A percentile compares a stretch with the other conserved stretches of the same genome.
Evolutionary conservation across 768 basidiomycete genomes (phyloP).

Genomic region (Sporobolomyces pararoseus): DNA sequence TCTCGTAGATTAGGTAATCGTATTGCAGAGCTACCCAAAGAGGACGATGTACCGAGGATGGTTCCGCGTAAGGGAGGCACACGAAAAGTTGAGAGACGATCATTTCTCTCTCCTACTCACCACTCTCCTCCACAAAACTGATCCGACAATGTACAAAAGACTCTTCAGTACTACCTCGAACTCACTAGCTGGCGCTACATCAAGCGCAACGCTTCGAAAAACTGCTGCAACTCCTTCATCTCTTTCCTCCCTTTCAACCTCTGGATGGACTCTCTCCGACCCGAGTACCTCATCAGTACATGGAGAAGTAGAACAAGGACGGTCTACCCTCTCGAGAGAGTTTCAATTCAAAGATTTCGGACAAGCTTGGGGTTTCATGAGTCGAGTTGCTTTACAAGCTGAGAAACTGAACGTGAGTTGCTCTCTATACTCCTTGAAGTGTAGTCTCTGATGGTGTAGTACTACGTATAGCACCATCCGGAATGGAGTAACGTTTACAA

Average conservation of each 20-base stretch:
- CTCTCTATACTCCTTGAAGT: too few relatives aligned
- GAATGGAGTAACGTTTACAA: conserved; percentile 40
- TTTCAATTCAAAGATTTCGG: conserved; percentile 36
- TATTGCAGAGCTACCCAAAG: too few relatives aligned
- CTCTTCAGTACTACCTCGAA: not conserved
- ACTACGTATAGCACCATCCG: conserved; percentile 40
- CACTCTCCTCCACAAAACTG: not conserved
- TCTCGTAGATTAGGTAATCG: too few relatives aligned
- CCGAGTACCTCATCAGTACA: not conserved
- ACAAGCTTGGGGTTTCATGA: conserved; percentile 40
- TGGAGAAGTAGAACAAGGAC: not conserved
- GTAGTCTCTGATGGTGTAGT: too few relatives aligned
- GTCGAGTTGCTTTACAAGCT: conserved; percentile 30
- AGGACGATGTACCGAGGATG: too few relatives aligned
- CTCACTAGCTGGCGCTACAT: not conserved
- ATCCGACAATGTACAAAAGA: not conserved
- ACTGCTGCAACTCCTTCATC: not conserved
- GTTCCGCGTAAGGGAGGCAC: too few relatives aligned
- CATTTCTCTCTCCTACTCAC: not conserved
- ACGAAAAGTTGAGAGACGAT: not conserved
- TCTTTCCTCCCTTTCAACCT: conserved; percentile 10
- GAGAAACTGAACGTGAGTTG: conserved; percentile 39
- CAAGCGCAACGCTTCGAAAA: conserved; percentile 1
- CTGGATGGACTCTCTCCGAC: conserved; percentile 23
- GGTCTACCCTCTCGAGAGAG: not conserved